Percentiles rank a stretch among this genome's conserved stretches.
Evolutionary conservation across 495 filamentous ascomycete species (phyloP).

Genomic region (Aspergillus biplanus): DNA sequence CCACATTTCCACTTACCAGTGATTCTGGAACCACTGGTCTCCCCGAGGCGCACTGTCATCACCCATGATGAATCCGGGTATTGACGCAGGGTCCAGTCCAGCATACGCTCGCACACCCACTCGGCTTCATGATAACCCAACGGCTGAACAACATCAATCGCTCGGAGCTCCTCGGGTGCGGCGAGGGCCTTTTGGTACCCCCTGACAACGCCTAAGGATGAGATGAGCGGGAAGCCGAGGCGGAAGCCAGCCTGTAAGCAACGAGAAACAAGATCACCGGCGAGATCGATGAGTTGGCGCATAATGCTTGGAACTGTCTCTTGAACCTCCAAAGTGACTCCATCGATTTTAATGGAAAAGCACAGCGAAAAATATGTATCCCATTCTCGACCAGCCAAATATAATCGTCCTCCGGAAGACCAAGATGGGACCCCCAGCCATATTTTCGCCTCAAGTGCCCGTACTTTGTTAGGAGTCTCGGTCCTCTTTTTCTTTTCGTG

Average conservation of each 20-base stretch:
- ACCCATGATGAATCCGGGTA: neutral
- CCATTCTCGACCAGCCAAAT: slow-evolving; percentile 38
- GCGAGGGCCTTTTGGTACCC: slow-evolving; percentile 22
- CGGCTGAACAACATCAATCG: neutral
- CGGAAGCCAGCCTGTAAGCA: slow-evolving; percentile 19
- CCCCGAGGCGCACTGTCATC: slow-evolving; percentile 43
- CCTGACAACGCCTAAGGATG: slow-evolving; percentile 53
- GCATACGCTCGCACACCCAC: slow-evolving; percentile 16
- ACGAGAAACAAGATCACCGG: slow-evolving; percentile 29
- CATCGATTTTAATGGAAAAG: slow-evolving; percentile 57
- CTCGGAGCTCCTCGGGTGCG: neutral
- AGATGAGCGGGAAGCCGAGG: slow-evolving; percentile 54
- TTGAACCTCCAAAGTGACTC: slow-evolving; percentile 48
- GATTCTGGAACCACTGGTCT: slow-evolving; percentile 50
- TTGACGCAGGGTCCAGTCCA: neutral
- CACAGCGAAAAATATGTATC: slow-evolving; percentile 59
- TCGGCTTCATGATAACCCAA: slow-evolving; percentile 10
- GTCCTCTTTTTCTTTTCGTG: neutral
- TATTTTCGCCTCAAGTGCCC: slow-evolving; percentile 39
- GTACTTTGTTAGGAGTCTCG: slow-evolving; percentile 32
- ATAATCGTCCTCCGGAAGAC: slow-evolving; percentile 44
- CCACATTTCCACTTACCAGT: slow-evolving; percentile 58
- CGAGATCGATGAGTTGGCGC: slow-evolving; percentile 51
- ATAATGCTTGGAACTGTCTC: slow-evolving; percentile 48
- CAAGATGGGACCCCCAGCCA: slow-evolving; percentile 42